phyloP scores from a whole-genome alignment of 495 filamentous ascomycete species.

The Aspergillus coremiiformis region DNA sequence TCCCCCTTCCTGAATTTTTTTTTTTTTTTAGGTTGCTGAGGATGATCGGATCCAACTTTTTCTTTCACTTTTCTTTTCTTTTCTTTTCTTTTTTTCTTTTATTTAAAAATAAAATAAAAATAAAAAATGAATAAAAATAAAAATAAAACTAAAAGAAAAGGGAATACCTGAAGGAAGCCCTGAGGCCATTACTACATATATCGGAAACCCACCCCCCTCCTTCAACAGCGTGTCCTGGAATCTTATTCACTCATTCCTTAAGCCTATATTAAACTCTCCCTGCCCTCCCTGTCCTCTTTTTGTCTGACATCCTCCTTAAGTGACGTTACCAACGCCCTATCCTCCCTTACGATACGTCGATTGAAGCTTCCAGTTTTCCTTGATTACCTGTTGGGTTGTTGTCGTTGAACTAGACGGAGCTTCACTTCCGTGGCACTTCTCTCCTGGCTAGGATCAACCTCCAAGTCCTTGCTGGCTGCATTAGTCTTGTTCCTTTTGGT shows the following conservation, averaged over 20 bases:
- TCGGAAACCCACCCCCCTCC: constrained; percentile 21
- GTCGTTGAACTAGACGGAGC: constrained; percentile 32
- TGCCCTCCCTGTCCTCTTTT: constrained; percentile 11
- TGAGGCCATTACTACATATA: constrained; percentile 20
- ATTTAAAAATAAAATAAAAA: too few species aligned
- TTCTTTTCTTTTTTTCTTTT: constrained; percentile 12
- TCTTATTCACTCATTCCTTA: constrained; percentile 18
- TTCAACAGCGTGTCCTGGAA: too few species aligned
- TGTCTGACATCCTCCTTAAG: constrained; percentile 4
- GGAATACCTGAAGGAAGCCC: constrained; percentile 6
- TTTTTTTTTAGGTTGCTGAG: constrained; percentile 12
- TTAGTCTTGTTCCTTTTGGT: constrained; percentile 25
- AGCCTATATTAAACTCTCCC: constrained; percentile 19
- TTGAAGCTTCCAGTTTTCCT: constrained; percentile 3
- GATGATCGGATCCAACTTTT: constrained; percentile 8
- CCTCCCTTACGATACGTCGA: constrained; percentile 36
- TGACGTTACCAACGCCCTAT: constrained; percentile 15
- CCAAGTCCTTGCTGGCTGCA: constrained; percentile 30
- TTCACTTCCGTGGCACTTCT: constrained; percentile 34
- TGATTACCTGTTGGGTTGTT: constrained; percentile 13
- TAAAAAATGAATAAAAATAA: too few species aligned
- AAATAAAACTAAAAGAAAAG: constrained; percentile 12
- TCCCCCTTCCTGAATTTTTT: constrained; percentile 2
- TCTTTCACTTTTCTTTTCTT: constrained; percentile 4
- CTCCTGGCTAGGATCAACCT: constrained; percentile 33